Evolutionary conservation across 176 grass and related monocot species (phyloP).

Genomic region (Chrysopogon serrulatus): DNA sequence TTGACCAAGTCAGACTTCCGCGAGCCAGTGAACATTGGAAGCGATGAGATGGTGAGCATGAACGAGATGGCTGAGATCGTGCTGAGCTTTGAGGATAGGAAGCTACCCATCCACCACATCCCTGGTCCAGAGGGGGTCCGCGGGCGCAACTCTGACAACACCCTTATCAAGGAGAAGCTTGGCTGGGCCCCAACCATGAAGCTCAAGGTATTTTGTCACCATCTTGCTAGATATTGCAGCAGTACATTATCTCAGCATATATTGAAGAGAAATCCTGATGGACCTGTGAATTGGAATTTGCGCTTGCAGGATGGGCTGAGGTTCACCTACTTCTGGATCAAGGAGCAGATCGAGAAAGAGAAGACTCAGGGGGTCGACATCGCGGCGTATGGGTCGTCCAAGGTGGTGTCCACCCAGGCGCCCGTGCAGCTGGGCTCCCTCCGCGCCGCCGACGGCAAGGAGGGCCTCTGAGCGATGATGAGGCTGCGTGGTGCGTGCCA

Average conservation of each 20-base stretch:
- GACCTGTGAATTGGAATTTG: neutral
- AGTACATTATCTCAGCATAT: neutral
- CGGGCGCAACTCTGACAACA: conserved; percentile 87
- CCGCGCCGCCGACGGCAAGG: conserved; percentile 71
- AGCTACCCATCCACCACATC: conserved; percentile 81
- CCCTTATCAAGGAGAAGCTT: conserved; percentile 88
- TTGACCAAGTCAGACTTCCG: conserved; percentile 88
- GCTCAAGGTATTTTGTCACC: conserved; percentile 48
- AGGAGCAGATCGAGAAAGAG: conserved; percentile 81
- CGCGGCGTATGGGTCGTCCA: conserved; percentile 57
- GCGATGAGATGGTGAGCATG: conserved; percentile 93
- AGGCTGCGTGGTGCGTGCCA: neutral
- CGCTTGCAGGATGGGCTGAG: conserved; percentile 55
- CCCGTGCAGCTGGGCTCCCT: conserved; percentile 79
- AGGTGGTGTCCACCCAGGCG: conserved; percentile 69
- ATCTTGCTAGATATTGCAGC: neutral
- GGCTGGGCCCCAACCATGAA: conserved; percentile 88
- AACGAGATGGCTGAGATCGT: conserved; percentile 88
- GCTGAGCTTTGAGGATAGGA: conserved; percentile 75
- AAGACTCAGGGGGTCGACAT: conserved; percentile 43
- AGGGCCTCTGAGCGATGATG: conserved; percentile 19
- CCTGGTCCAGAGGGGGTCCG: conserved; percentile 80
- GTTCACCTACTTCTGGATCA: conserved; percentile 93
- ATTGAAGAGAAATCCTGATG: neutral
- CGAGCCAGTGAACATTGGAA: conserved; percentile 80